Evolutionary conservation across 129 eudicot species (phyloP), one percentile per base, ranked within the genome.

Genomic region (Flaveria sonorensis): DNA sequence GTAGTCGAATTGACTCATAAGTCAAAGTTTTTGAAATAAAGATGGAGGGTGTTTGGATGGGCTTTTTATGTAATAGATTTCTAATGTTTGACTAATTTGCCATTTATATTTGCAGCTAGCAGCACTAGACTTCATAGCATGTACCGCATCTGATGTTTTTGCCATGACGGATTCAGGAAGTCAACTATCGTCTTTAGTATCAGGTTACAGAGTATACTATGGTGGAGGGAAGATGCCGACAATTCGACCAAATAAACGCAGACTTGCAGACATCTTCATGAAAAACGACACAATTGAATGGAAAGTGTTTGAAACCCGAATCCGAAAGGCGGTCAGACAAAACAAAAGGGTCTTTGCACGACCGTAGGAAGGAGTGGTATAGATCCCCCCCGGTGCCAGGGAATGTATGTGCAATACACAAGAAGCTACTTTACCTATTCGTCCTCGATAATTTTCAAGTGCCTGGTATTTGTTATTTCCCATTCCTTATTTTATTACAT

Each of bases 101-200:
- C 6, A 24, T 63, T 9, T 52, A 56, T 60, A 68, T 18, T 87
- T 82, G 81, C 96, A 95, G 99, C 73, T 92, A 81, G 99, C 99
- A 20, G 97, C 97, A 70, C 80, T 95, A 69, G 99, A 95, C 83
- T 95, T 95, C 81, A 91, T 95, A 84, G 92, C 82, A 51, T 91
- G 97, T 85, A 86, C 89, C 6, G 96, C 99, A 32, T 81, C 99
- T 0, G 97, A 89, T 80, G 86, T 82, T 43, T 95, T 95, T 73
- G 97, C 99, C 57, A 91, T 95, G 97, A 95, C 99, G 12, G 99
- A 95, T 77, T 90, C 99, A 2, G 97, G 99, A 64, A 95, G 99
- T 74, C 99, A 95, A 71, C 85, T 95, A 39, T 95, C 99, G 28
- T 90, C 97, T 66, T 84, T 95, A 47, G 88, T 92, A 11, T 90